Conservation (phyloP, 495 filamentous ascomycete species). For the Xylaria acuta region DNA sequence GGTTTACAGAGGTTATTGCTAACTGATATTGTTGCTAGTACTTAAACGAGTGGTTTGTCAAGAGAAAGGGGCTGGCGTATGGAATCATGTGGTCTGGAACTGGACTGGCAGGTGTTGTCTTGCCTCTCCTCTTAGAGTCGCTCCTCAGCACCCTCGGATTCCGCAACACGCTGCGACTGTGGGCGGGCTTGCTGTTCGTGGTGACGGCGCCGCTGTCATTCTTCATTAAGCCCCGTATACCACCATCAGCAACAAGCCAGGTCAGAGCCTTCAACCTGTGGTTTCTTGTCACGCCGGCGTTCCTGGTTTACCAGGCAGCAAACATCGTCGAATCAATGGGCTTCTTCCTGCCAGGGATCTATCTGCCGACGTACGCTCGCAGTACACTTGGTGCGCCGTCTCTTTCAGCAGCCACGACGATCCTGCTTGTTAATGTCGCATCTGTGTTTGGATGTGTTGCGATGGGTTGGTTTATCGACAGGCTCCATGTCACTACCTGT, state of each 20-base stretch:
- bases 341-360: slow-evolving; percentile 69
- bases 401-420: slow-evolving; percentile 51
- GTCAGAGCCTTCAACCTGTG: slow-evolving; percentile 46
- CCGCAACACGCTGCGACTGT: slow-evolving; percentile 58
- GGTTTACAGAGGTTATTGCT: not conserved
- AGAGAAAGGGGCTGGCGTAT: slow-evolving; percentile 59
- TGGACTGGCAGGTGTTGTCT: slow-evolving; percentile 43
- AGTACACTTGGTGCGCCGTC: slow-evolving; percentile 43
- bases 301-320: slow-evolving; percentile 59
- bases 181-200: slow-evolving; percentile 57
- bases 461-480: slow-evolving; percentile 64
- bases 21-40: slow-evolving; percentile 33
- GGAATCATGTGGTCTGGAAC: slow-evolving; percentile 62
- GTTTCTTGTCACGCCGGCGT: slow-evolving; percentile 53
- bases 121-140: slow-evolving; percentile 59
- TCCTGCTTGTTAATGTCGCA: slow-evolving; percentile 63
- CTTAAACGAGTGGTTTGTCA: slow-evolving; percentile 65
- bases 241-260: slow-evolving; percentile 46
- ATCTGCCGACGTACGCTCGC: slow-evolving; percentile 60
- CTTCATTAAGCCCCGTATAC: slow-evolving; percentile 65
- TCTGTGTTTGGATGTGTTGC: slow-evolving; percentile 61
- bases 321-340: slow-evolving; percentile 68
- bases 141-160: slow-evolving; percentile 62
- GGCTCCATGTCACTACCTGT: slow-evolving; percentile 62
- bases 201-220: slow-evolving; percentile 61